phyloP scores from a whole-genome alignment of 163 green algal genomes.

The Chloromonas sp. region DNA sequence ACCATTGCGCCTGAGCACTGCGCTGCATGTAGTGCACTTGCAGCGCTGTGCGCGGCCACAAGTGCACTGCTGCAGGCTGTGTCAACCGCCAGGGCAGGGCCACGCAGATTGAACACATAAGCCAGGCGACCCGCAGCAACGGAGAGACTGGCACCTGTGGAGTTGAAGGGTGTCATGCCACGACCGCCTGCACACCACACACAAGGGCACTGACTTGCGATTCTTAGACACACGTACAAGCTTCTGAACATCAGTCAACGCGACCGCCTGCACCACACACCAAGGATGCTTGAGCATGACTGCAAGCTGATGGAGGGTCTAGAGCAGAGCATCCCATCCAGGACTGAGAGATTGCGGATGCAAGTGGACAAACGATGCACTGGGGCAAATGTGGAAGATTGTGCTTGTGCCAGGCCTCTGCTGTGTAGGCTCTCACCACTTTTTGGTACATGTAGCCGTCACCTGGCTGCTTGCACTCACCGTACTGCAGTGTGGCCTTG shows the following conservation, averaged over 20 bases:
- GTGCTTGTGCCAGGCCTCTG: neutral
- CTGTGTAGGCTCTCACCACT: neutral
- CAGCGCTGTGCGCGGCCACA: constrained; percentile 42
- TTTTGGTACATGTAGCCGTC: no score
- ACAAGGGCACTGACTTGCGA: neutral
- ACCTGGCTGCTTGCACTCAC: neutral
- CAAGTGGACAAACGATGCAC: no score
- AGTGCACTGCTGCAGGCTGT: constrained; percentile 81
- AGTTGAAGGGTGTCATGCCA: constrained; percentile 60
- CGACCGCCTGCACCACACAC: neutral
- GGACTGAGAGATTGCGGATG: no score
- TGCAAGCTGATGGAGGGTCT: neutral
- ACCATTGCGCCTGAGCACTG: neutral
- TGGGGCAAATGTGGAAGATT: constrained; percentile 4
- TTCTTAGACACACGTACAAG: neutral
- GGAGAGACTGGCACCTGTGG: constrained; percentile 36
- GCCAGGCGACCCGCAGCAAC: constrained; percentile 60
- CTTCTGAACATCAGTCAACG: neutral
- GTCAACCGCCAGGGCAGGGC: constrained; percentile 10
- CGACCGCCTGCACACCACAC: neutral
- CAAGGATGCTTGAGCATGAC: neutral
- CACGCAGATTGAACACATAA: neutral
- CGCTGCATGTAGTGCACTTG: neutral
- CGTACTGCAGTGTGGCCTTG: constrained; percentile 32
- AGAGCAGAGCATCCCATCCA: no score